Evolutionary conservation across 495 filamentous ascomycete species (phyloP), one percentile per base, ranked within the genome.

Genomic region (Penicillium bovifimosum): DNA sequence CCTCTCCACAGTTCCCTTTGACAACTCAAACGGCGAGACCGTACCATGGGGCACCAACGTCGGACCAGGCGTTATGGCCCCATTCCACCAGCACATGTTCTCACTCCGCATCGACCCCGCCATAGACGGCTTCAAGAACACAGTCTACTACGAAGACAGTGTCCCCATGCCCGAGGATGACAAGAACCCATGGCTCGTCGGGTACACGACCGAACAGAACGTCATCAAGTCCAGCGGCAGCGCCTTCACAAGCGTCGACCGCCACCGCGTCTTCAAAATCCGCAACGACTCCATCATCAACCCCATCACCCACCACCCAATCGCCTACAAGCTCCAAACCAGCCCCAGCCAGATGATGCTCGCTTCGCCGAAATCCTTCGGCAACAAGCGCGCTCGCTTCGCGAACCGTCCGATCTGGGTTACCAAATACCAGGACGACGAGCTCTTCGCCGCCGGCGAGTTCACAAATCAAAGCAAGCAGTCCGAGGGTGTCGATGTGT

Each of bases 1-100:
- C 51, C 77, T 96, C 9, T 88, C 83, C 31, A 95, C 91, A 0
- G 80, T 90, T 27, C 87, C 90, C 0, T 83, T 96, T 54, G 86
- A 89, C 53, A 69, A 73, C 28, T 46, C 67, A 8, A 59, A 62
- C 17, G 70, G 69, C 33, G 77, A 85, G 11, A 69, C 69, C 1
- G 67, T 71, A 0, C 87, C 80, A 24, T 96, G 85, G 77, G 91
- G 91, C 38, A 96, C 91, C 0, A 78, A 91, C 40, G 88, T 96
- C 2, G 86, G 89, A 44, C 90, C 90, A 0, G 90, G 89, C 1
- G 89, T 91, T 6, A 79, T 95, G 40, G 90, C 79, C 6, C 75
- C 82, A 42, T 80, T 77, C 61, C 91, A 96, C 58, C 91, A 96
- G 61, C 91, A 96, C 71, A 84, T 96, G 64, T 95, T 96, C 72